phyloP scores from a whole-genome alignment of 2,329 filamentous ascomycete genomes.

The Microcyclosporella mali region DNA sequence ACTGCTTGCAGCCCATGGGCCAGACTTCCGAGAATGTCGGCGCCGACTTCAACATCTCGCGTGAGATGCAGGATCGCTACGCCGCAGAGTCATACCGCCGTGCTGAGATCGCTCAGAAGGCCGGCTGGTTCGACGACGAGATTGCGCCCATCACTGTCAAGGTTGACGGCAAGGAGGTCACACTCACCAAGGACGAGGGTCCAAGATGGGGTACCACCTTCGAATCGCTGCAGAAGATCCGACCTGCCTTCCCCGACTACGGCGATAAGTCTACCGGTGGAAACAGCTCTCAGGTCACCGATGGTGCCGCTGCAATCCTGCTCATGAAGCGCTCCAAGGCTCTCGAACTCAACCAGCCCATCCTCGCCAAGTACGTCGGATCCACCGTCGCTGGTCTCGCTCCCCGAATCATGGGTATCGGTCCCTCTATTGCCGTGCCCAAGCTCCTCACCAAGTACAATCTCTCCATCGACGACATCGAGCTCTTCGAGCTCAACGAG shows the following conservation, averaged over 20 bases:
- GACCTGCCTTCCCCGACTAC: constrained; percentile 83
- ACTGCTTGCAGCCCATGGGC: constrained; percentile 94
- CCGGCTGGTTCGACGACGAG: constrained; percentile 87
- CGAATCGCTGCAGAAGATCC: constrained; percentile 75
- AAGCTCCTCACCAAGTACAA: constrained; percentile 81
- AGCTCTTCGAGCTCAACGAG: constrained; percentile 93
- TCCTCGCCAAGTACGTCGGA: constrained; percentile 90
- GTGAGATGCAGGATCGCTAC: constrained; percentile 76
- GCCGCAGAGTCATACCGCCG: constrained; percentile 81
- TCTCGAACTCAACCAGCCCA: constrained; percentile 77
- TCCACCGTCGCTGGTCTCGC: constrained; percentile 85
- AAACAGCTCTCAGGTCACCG: constrained; percentile 91
- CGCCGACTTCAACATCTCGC: constrained; percentile 76
- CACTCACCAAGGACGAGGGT: constrained; percentile 79
- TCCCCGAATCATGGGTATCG: constrained; percentile 95
- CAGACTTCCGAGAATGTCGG: constrained; percentile 97
- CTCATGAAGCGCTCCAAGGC: constrained; percentile 93
- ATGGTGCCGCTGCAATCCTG: constrained; percentile 82
- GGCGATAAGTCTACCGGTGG: constrained; percentile 82
- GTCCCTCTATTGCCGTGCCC: constrained; percentile 62
- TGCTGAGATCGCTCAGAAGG: constrained; percentile 84
- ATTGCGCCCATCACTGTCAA: constrained; percentile 80
- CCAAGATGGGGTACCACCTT: constrained; percentile 84
- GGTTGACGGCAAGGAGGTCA: constrained; percentile 69
- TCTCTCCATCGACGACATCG: constrained; percentile 72